Evolutionary conservation across 1,284 basidiomycete species (phyloP).

Genomic region (Coniophora puteana): DNA sequence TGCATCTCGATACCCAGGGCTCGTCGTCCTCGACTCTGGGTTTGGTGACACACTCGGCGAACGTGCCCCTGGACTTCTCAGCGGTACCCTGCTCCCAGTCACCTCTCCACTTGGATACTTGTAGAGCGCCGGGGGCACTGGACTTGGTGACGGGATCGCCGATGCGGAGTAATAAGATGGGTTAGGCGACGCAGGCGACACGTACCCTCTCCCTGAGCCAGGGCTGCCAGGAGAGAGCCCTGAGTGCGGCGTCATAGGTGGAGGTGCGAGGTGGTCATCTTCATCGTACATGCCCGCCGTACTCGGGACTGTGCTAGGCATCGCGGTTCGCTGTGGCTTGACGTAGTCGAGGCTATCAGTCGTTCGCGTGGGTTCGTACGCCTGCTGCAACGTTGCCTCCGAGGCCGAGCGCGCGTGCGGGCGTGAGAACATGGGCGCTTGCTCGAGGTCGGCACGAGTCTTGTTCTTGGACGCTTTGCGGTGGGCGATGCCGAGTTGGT

Average conservation of each 20-base stretch:
- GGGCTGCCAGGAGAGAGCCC: constrained; percentile 13
- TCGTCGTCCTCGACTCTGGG: constrained; percentile 6
- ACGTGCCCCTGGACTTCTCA: background rate
- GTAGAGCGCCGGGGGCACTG: constrained; percentile 50
- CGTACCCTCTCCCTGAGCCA: background rate
- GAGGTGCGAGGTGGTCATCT: background rate
- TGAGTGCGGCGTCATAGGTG: background rate
- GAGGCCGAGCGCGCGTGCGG: constrained; percentile 62
- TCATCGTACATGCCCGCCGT: constrained; percentile 6
- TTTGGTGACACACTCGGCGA: background rate
- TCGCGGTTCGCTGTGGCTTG: constrained; percentile 21
- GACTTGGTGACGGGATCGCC: constrained; percentile 60
- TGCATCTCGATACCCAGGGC: constrained; percentile 4
- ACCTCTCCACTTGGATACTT: constrained; percentile 41
- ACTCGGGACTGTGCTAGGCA: constrained; percentile 12
- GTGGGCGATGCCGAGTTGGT: constrained; percentile 71
- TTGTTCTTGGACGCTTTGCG: constrained; percentile 44
- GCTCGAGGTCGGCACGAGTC: constrained; percentile 42
- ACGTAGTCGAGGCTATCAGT: no score
- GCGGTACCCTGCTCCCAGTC: constrained; percentile 35
- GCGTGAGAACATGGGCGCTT: constrained; percentile 64
- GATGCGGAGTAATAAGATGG: constrained; percentile 70
- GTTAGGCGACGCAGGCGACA: constrained; percentile 12
- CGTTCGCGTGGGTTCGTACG: constrained; percentile 41
- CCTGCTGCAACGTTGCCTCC: constrained; percentile 38